Conservation (phyloP, 176 grass and related monocot genomes). For the Saccharum officinarum region DNA sequence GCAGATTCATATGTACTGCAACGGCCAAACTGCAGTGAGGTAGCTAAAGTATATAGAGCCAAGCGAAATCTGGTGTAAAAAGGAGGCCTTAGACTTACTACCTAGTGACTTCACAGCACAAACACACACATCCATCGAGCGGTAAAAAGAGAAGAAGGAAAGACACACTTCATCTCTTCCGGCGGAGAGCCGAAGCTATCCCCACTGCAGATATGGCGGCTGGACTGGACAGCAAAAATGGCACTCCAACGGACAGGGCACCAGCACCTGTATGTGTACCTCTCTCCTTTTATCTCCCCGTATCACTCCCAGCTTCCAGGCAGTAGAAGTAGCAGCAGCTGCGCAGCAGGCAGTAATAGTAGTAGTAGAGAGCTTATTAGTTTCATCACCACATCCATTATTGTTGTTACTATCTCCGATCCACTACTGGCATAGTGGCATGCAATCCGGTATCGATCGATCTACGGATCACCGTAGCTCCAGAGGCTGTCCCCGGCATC, state of each 20-base stretch:
- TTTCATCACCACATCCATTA: background rate
- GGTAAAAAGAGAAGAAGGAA: background rate
- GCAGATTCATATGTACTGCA: conserved; percentile 16
- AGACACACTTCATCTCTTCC: conserved; percentile 17
- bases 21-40: background rate
- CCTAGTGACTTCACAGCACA: conserved; percentile 11
- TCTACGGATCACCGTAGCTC: conserved; percentile 68
- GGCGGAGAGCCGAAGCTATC: conserved; percentile 2
- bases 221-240: background rate
- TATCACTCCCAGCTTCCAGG: conserved; percentile 22
- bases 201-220: conserved; percentile 5
- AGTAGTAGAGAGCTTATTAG: background rate
- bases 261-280: background rate
- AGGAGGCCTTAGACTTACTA: background rate
- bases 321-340: background rate
- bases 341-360: background rate
- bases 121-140: background rate
- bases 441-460: background rate
- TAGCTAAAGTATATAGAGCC: background rate
- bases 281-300: background rate
- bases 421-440: background rate
- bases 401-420: background rate
- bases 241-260: background rate
- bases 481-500: conserved; percentile 59
- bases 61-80: conserved; percentile 1